Evolutionary conservation across 2,329 filamentous ascomycete species (phyloP).

Genomic region (Fusarium subtropicale): DNA sequence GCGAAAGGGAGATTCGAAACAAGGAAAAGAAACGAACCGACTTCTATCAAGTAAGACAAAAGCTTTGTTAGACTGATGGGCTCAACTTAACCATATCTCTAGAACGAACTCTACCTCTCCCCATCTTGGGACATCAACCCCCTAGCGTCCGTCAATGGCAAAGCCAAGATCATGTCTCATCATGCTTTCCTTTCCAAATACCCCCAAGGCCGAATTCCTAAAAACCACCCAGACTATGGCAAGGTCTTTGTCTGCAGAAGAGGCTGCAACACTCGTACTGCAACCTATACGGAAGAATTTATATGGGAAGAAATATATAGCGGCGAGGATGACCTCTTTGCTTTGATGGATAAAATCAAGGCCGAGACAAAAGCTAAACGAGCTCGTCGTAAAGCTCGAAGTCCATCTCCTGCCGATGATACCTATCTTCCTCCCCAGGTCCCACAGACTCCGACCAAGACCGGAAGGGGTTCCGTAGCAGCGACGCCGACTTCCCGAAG

Average conservation of each 20-base stretch:
- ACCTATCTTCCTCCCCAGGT: constrained; percentile 53
- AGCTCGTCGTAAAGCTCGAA: constrained; percentile 48
- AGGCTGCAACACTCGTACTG: constrained; percentile 88
- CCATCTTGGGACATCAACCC: constrained; percentile 89
- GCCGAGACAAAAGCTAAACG: constrained; percentile 76
- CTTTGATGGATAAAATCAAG: constrained; percentile 75
- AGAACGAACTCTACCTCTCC: constrained; percentile 94
- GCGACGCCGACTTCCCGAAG: constrained; percentile 50
- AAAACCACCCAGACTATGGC: constrained; percentile 77
- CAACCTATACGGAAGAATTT: constrained; percentile 93
- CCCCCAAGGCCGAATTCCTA: constrained; percentile 80
- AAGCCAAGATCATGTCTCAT: constrained; percentile 81
- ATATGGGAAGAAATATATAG: constrained; percentile 87
- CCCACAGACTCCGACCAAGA: constrained; percentile 55
- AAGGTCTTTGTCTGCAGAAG: constrained; percentile 92
- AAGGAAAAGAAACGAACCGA: constrained; percentile 85
- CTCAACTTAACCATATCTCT: constrained; percentile 5
- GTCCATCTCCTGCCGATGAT: constrained; percentile 49
- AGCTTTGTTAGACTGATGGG: background rate
- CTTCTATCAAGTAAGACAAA: constrained; percentile 70
- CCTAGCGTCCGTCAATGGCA: constrained; percentile 89
- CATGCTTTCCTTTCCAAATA: constrained; percentile 75
- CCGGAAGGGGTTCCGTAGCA: constrained; percentile 42
- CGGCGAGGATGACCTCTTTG: constrained; percentile 71
- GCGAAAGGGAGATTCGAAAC: constrained; percentile 87